Evolutionary conservation across 352 stramenopile genomes (phyloP).

Genomic region (Pythium phragmitis): DNA sequence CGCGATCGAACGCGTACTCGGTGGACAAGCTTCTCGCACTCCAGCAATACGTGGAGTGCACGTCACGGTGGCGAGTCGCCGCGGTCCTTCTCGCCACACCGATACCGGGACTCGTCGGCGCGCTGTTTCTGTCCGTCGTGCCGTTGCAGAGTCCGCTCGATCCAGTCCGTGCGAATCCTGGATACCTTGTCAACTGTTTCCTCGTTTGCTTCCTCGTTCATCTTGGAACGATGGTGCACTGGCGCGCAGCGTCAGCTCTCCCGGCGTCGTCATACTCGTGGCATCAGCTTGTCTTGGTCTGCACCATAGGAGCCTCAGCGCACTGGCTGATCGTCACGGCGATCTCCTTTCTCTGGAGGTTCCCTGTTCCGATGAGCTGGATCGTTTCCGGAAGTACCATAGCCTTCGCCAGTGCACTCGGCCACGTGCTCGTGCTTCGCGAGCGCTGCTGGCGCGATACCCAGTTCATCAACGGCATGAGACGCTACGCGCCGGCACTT

Average conservation of each 20-base stretch:
- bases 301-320: no score
- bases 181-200: constrained; percentile 1
- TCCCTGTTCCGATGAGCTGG: constrained; percentile 14
- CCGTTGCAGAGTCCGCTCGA: constrained; percentile 8
- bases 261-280: not conserved
- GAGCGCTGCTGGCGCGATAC: constrained; percentile 4
- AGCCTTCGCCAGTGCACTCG: not conserved
- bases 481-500: not conserved
- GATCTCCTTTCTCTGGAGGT: constrained; percentile 6
- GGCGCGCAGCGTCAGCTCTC: not conserved
- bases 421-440: constrained; percentile 11
- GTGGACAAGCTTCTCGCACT: constrained; percentile 3
- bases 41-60: not conserved
- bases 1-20: constrained; percentile 1
- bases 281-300: not conserved
- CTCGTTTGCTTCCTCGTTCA: not conserved
- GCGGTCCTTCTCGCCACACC: constrained; percentile 9
- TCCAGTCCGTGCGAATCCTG: not conserved
- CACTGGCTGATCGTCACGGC: no score
- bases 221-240: constrained; percentile 4
- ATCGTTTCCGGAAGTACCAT: not conserved
- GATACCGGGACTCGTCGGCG: constrained; percentile 7
- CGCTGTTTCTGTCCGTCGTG: not conserved
- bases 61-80: not conserved
- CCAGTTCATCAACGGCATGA: not conserved